Percentiles rank a stretch among this genome's conserved stretches.
Evolutionary conservation across 2,329 filamentous ascomycete species (phyloP).

Genomic region (Pestalotiopsis sp.): DNA sequence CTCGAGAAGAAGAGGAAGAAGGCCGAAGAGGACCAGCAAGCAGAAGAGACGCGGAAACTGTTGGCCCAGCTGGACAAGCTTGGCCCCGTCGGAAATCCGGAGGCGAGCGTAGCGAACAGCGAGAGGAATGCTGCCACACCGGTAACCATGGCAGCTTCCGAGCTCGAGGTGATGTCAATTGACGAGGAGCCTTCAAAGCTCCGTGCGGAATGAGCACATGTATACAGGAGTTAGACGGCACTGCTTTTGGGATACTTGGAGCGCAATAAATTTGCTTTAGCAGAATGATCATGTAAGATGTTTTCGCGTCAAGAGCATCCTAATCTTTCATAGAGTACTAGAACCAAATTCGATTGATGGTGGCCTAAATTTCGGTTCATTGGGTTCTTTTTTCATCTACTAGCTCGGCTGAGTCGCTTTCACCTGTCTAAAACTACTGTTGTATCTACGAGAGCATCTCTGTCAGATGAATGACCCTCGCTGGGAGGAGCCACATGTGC

Average conservation of each 20-base stretch:
- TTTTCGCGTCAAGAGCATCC: not conserved
- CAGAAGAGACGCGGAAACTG: constrained; percentile 48
- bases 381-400: not conserved
- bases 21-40: constrained; percentile 44
- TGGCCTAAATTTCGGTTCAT: not conserved
- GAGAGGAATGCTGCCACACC: constrained; percentile 27
- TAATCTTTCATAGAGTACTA: not conserved
- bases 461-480: not conserved
- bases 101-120: constrained; percentile 41
- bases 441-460: not conserved
- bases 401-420: not conserved
- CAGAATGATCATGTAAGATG: not conserved
- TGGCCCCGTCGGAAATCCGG: constrained; percentile 33
- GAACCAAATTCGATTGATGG: not conserved
- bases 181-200: not conserved
- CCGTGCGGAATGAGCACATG: not conserved
- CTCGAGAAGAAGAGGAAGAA: constrained; percentile 42
- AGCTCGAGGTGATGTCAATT: constrained; percentile 40
- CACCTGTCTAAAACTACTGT: not conserved
- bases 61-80: constrained; percentile 51
- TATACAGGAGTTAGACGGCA: not conserved
- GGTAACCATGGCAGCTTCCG: constrained; percentile 31
- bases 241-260: not conserved
- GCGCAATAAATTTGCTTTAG: not conserved
- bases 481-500: not conserved